These are phyloP conservation scores for Neurospora sp. DNA, from an alignment of 495 filamentous ascomycete species.

Conservation along the genomic window DNA sequence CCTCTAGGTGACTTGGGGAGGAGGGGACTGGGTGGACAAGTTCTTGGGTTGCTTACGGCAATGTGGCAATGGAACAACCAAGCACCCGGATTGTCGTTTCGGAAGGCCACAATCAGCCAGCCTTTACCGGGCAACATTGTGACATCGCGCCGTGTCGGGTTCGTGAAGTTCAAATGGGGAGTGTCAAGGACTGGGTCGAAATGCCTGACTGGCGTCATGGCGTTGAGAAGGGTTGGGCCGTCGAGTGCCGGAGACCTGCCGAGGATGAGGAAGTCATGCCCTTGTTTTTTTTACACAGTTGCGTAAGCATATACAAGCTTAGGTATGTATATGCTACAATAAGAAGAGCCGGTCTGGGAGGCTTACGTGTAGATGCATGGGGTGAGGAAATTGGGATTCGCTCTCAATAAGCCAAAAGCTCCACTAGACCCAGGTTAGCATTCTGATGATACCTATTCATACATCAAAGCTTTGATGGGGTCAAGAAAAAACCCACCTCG, in stretches of 20 bases:
- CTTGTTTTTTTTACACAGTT: conserved; percentile 24
- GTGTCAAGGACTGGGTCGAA: conserved; percentile 20
- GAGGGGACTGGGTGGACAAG: no score
- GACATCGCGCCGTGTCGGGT: conserved; percentile 18
- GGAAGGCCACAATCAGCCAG: conserved; percentile 38
- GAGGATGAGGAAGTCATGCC: conserved; percentile 9
- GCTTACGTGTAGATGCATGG: conserved; percentile 42
- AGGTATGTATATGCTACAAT: conserved; percentile 3
- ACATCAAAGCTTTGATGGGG: background rate
- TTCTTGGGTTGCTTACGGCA: conserved; percentile 11
- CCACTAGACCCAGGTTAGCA: conserved; percentile 2
- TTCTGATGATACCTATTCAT: background rate
- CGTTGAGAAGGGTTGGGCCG: conserved; percentile 36
- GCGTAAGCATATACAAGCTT: conserved; percentile 27
- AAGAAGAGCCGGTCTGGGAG: background rate
- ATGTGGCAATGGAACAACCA: conserved; percentile 49
- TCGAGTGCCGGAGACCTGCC: conserved; percentile 26
- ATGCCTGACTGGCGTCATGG: background rate
- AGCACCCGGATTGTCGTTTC: conserved; percentile 42
- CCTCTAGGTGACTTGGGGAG: no score
- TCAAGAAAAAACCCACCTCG: background rate
- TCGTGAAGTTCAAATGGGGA: conserved; percentile 24
- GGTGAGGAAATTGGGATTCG: conserved; percentile 30
- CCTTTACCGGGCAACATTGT: conserved; percentile 37
- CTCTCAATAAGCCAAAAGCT: conserved; percentile 22